Conservation (phyloP, 2,329 filamentous ascomycete species). For the Periconia sp. region DNA sequence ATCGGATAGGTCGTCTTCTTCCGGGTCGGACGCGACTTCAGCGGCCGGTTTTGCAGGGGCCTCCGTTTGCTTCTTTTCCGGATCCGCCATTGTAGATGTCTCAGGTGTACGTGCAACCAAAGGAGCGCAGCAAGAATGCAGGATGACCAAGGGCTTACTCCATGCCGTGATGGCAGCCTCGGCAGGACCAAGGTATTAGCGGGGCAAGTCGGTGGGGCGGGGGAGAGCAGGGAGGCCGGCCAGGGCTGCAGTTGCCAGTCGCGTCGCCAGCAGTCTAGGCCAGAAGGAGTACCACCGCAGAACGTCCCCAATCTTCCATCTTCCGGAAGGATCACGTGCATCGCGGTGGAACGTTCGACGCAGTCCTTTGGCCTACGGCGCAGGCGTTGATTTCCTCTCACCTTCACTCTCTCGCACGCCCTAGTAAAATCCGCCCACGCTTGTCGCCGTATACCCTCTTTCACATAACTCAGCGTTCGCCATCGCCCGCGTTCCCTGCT, state of each 20-base stretch:
- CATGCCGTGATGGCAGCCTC: neutral
- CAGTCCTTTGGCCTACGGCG: neutral
- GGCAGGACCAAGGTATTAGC: neutral
- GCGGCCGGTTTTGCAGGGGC: constrained; percentile 7
- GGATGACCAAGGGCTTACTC: neutral
- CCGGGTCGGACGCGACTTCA: constrained; percentile 72
- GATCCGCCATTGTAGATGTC: constrained; percentile 24
- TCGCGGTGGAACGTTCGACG: neutral
- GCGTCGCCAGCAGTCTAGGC: neutral
- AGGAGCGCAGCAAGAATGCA: neutral
- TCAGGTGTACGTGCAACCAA: neutral
- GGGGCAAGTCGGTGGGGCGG: constrained; percentile 2
- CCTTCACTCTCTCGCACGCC: neutral
- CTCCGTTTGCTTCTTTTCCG: constrained; percentile 14
- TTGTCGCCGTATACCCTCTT: neutral
- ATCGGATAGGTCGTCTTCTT: constrained; percentile 90
- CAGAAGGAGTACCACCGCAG: neutral
- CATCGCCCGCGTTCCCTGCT: neutral
- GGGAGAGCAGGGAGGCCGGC: neutral
- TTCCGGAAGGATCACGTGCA: constrained; percentile 1
- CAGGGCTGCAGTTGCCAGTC: no score
- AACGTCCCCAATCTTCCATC: neutral
- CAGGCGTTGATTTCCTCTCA: neutral
- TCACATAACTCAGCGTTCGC: neutral
- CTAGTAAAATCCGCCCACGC: neutral